Base-by-base conservation (phyloP, 169 alveolate species). In the Cryptosporidium ryanae region DNA sequence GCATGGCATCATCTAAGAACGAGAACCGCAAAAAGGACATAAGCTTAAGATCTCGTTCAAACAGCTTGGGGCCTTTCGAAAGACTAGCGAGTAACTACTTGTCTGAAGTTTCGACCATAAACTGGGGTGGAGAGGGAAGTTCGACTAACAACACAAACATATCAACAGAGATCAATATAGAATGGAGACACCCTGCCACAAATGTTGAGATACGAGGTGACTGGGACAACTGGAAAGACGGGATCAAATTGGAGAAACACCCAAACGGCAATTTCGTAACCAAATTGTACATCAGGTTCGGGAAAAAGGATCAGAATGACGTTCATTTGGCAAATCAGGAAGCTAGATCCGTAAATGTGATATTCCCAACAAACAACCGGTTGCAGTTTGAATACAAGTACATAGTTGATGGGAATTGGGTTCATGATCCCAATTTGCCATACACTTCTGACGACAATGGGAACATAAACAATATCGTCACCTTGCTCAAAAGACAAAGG, bases 351-450 rank as follows among this genome's bases (percentile, higher is more conserved):
- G 38, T 15, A 13, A 34, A 68, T 17, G 50, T 82, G 21, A 44
- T 76, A n/a, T 68, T 68, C 38, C 82, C 90, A 66, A 18, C 27
- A 1, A 76, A 29, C 12, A 57, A 76, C 21, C 68, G 71, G 4
- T 90, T 87, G n/a, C 84, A 84, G 63, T 84, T 90, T 64, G 91
- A 92, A 48, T 95, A 84, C 67, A 95, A 95, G 70, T 95, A 87
- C 82, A 91, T 93, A 57, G 91, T 96, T 12, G 94, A 96, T 90
- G 95, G 93, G n/a, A 81, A 91, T 57, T 95, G 98, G 98, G 82
- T 82, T 18, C 66, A 66, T 82, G 92, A 91, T 52, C 76, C 81
- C 27, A 82, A 49, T 50, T 64, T 82, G 44, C 98, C 96, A n/a
- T 57, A 90, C 44, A 67, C 81, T 31, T 70, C 66, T 23, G 96